phyloP scores from a whole-genome alignment of 805 yeast genomes.

The Candida pseudofarinosa region DNA sequence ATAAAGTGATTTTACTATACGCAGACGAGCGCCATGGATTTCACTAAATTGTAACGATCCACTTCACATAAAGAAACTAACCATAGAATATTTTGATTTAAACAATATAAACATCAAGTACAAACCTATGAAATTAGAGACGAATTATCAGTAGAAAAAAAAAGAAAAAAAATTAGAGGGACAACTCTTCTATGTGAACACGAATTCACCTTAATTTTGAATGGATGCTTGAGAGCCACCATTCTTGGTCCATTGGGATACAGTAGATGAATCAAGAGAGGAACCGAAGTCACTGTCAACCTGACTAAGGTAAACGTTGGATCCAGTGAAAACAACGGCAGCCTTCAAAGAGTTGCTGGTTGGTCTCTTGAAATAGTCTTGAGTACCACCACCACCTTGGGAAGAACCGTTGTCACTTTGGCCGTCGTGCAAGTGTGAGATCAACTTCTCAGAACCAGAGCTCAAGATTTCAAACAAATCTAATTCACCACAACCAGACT shows the following conservation, averaged over 20 bases:
- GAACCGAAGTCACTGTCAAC: slow-evolving; percentile 45
- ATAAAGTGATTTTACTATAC: too few species aligned
- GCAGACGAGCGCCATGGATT: too few species aligned
- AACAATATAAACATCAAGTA: background rate
- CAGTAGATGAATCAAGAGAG: slow-evolving; percentile 52
- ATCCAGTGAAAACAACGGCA: slow-evolving; percentile 72
- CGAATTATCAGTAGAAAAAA: background rate
- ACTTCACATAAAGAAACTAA: too few species aligned
- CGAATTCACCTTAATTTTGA: background rate
- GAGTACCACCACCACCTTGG: slow-evolving; percentile 71
- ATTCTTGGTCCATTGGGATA: slow-evolving; percentile 52
- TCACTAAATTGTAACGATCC: too few species aligned
- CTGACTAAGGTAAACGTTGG: slow-evolving; percentile 54
- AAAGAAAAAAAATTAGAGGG: background rate
- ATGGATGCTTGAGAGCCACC: slow-evolving; percentile 38
- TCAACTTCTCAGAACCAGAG: slow-evolving; percentile 69
- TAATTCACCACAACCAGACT: slow-evolving; percentile 95
- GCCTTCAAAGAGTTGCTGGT: slow-evolving; percentile 73
- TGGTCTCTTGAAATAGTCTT: slow-evolving; percentile 88
- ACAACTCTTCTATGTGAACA: background rate
- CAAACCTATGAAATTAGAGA: background rate
- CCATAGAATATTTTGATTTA: too few species aligned
- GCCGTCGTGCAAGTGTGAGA: slow-evolving; percentile 79
- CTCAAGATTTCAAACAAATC: slow-evolving; percentile 88
- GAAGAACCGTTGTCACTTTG: slow-evolving; percentile 59